Evolutionary conservation across 345 rosid genomes (phyloP).

Genomic region (Cardamine chenopodiifolia): DNA sequence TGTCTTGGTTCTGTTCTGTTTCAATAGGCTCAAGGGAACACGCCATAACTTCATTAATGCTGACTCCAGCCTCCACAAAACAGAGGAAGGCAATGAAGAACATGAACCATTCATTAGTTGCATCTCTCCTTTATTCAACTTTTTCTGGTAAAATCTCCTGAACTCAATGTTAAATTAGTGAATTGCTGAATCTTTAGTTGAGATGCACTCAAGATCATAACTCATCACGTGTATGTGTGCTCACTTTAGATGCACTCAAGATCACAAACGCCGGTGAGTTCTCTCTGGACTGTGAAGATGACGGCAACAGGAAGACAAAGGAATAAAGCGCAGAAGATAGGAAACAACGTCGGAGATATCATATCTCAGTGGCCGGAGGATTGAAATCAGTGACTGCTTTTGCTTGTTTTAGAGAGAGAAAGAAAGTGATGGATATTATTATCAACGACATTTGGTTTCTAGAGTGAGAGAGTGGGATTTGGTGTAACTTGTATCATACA

Average conservation of each 20-base stretch:
- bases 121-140: background rate
- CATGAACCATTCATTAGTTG: background rate
- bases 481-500: slow-evolving; percentile 38
- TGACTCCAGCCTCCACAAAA: background rate
- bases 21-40: background rate
- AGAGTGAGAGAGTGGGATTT: slow-evolving; percentile 41
- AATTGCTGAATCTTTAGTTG: background rate
- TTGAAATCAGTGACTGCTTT: slow-evolving; percentile 13
- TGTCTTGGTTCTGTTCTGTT: background rate
- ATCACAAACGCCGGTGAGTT: slow-evolving; percentile 21
- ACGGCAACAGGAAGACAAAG: slow-evolving; percentile 66
- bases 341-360: slow-evolving; percentile 58
- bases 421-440: slow-evolving; percentile 6
- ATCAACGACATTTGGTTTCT: background rate
- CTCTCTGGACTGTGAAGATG: slow-evolving; percentile 52
- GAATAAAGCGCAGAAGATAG: slow-evolving; percentile 61
- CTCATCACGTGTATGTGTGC: background rate
- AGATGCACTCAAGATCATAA: background rate
- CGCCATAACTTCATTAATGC: background rate
- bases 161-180: background rate
- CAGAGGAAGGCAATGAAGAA: slow-evolving; percentile 13
- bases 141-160: background rate
- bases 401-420: slow-evolving; percentile 16
- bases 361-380: slow-evolving; percentile 31
- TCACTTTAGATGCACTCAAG: slow-evolving; percentile 28